Base-by-base conservation (phyloP, 805 yeast genomes). In the Nakazawaea wyomingensis region DNA sequence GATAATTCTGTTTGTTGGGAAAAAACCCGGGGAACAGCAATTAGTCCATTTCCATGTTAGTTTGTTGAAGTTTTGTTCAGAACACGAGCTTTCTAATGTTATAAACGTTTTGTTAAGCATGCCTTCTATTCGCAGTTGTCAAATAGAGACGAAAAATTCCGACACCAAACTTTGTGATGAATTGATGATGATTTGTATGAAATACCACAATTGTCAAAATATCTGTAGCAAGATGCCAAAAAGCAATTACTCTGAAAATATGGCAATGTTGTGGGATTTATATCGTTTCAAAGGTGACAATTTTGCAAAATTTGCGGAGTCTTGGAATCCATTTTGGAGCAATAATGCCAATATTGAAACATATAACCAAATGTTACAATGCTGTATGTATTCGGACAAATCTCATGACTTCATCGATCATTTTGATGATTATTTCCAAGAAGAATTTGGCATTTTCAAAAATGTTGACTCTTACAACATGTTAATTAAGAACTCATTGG, bases 381-480 rank as follows among this genome's bases (percentile, higher is more conserved):
- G 56, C 1, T 46, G 60, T 20, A 53, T 64, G 32, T 59, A 51
- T 43, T 54, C 64, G 1, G 35, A 50, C 3, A 62, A 59, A 39
- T 45, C 60, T 3, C 46, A 49, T 6, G 43, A 44, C 4, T 55
- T 54, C 34, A 52, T 62, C 27, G 51, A 56, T 20, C n/a, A 41
- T 5, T 48, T 64, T 14, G 48, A 54, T 3, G 53, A 49, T 10
- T 47, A 46, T 26, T 72, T 67, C 52, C 56, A 57, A n/a, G 39
- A 50, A 3, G 53, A 54, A n/a, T 55, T 54, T 37, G 61, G 51
- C 4, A 47, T 71, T 1, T 54, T 54, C 4, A 53, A 64, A 9
- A 66, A 71, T 46, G 64, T 69, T 0, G 58, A 60, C 13, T 57
- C 69, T 8, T 65, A 56, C 39, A 56, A 65, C 1, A 50, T 61